phyloP scores from a whole-genome alignment of 805 yeast genomes.

The Teunomyces gatunensis region DNA sequence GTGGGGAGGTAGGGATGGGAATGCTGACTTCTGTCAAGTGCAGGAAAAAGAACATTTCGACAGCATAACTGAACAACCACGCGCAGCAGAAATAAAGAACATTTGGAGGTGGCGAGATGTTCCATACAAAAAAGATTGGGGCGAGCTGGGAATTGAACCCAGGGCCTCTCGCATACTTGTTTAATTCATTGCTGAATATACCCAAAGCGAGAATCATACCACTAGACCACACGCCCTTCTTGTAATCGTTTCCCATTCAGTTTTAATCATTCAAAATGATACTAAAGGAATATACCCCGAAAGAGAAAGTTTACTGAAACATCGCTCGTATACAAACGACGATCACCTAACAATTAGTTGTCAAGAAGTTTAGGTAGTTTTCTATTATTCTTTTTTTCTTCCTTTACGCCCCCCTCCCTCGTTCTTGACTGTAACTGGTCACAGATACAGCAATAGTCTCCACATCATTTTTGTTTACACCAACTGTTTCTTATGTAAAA shows the following conservation, averaged over 20 bases:
- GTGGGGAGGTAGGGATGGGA: neutral
- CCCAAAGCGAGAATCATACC: conserved; percentile 27
- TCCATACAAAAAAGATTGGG: conserved; percentile 19
- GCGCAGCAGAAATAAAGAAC: neutral
- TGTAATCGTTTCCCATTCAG: neutral
- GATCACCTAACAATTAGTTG: too few species aligned
- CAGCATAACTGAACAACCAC: neutral
- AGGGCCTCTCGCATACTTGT: conserved; percentile 55
- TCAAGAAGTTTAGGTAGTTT: too few species aligned
- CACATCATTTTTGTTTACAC: too few species aligned
- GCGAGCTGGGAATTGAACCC: conserved; percentile 59
- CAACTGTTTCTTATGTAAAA: too few species aligned
- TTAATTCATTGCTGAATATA: neutral
- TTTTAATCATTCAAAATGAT: neutral
- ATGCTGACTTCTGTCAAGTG: neutral
- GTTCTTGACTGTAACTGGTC: too few species aligned
- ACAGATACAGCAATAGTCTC: too few species aligned
- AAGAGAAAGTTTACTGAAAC: neutral
- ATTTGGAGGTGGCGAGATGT: neutral
- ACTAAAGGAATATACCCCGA: neutral
- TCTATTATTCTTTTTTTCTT: too few species aligned
- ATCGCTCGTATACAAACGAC: too few species aligned
- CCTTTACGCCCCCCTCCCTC: too few species aligned
- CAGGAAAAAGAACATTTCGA: neutral
- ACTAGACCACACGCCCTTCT: conserved; percentile 24